Percentiles rank a stretch among this genome's conserved stretches.
phyloP scores from a whole-genome alignment of 345 rosid species.

The Hirschfeldia incana region DNA sequence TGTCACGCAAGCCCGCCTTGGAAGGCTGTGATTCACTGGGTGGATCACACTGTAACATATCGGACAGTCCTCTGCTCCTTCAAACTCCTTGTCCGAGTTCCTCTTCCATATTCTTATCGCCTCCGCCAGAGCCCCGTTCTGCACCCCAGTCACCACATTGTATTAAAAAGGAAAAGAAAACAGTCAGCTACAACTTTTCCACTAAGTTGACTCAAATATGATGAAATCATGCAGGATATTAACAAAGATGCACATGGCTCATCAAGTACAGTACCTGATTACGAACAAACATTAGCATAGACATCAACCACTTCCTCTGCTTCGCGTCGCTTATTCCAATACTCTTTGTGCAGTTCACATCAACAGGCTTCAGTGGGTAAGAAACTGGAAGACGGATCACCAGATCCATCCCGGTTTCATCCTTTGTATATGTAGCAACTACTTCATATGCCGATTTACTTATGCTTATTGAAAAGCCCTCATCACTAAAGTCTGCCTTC shows the following conservation, averaged over 20 bases:
- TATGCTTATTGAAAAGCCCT: conserved; percentile 75
- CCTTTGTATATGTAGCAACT: conserved; percentile 90
- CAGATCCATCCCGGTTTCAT: conserved; percentile 93
- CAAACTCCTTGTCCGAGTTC: conserved; percentile 91
- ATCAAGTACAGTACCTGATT: conserved; percentile 64
- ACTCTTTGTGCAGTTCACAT: conserved; percentile 82
- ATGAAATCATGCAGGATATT: conserved; percentile 15
- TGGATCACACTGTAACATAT: conserved; percentile 98
- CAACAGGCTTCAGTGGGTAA: conserved; percentile 81
- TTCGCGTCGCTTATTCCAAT: conserved; percentile 87
- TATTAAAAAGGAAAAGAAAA: conserved; percentile 2
- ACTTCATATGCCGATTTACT: conserved; percentile 95
- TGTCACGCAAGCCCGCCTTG: conserved; percentile 89
- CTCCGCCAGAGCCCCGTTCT: conserved; percentile 97
- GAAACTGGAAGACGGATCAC: conserved; percentile 87
- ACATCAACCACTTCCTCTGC: conserved; percentile 97
- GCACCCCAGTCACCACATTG: conserved; percentile 36
- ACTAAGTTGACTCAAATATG: neutral
- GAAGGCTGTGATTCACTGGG: conserved; percentile 83
- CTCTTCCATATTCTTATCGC: conserved; percentile 88
- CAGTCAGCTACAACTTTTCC: neutral
- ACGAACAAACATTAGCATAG: conserved; percentile 87
- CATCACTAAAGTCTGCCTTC: conserved; percentile 79
- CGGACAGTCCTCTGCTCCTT: conserved; percentile 97
- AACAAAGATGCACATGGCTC: conserved; percentile 19